A percentile compares a stretch with the other conserved stretches of the same genome.
Evolutionary conservation across 441 rosid species (phyloP).

Genomic region (Viola pubescens): DNA sequence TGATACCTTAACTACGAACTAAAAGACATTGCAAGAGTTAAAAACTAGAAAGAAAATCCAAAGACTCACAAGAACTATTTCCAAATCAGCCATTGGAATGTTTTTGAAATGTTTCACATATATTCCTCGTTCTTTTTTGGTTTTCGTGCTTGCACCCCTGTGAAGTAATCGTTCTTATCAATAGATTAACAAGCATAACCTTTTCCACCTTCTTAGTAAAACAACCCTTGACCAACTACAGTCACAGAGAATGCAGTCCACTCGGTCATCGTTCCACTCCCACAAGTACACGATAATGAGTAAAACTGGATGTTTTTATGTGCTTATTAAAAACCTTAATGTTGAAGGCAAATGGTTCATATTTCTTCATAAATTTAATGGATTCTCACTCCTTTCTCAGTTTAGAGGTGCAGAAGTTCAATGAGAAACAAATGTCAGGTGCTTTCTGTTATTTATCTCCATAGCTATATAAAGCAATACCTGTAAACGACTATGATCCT

Average conservation of each 20-base stretch:
- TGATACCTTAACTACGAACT: background rate
- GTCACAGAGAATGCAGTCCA: no score
- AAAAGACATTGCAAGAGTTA: background rate
- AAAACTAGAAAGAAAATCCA: constrained; percentile 14
- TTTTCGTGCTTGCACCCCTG: constrained; percentile 57
- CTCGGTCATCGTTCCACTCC: no score
- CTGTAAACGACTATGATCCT: constrained; percentile 92
- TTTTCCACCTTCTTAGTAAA: background rate
- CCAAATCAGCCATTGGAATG: constrained; percentile 98
- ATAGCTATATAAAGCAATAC: constrained; percentile 28
- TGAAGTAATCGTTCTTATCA: constrained; percentile 23
- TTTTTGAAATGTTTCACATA: constrained; percentile 92
- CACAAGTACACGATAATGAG: no score
- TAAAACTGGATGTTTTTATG: no score
- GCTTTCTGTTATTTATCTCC: background rate
- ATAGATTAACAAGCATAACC: constrained; percentile 4
- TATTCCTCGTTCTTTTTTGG: constrained; percentile 58
- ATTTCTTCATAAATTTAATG: no score
- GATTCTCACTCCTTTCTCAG: background rate
- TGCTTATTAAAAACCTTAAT: no score
- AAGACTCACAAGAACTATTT: constrained; percentile 83
- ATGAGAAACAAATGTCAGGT: background rate
- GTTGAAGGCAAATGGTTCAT: no score
- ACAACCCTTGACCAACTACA: no score
- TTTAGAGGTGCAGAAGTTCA: background rate